Base-by-base conservation (phyloP, 208 protist species). In the Wallacemonas rigidus region DNA sequence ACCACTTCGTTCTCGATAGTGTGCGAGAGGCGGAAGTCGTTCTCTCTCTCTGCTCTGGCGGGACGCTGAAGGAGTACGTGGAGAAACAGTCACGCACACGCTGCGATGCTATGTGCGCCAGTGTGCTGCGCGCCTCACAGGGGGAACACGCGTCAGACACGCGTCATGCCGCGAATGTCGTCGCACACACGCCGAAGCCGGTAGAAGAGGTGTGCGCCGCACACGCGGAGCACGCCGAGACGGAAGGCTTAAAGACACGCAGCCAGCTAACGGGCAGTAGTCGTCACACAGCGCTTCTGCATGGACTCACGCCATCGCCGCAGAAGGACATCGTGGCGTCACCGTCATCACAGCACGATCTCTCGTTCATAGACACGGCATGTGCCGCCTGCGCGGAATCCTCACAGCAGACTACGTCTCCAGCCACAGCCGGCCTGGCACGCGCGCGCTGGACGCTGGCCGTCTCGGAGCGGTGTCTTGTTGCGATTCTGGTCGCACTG, bases 401-500 rank as follows among this genome's bases (percentile, higher is more conserved):
- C 26, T 26, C 26, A 26, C 26, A 26, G 26, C 26, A 26, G 26
- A 26, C 26, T 0, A 26, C 26, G 26, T 26, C 26, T 26, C 26
- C 26, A 26, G 26, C 26, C 26, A 36, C 55, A 17, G 15, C 55
- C 14, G 14, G 7, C 14, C 35, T 60, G 7, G 55, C 55, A 35
- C 14, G 26, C 38, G 26, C 36, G n/a, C 57, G 41, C 17, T 68
- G 47, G 45, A 55, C 62, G 38, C 40, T 83, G 62, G 70, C 58
- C 36, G 51, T 83, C 56, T 51, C 70, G 6, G 79, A 83, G 57
- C 45, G 73, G 3, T 72, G 76, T 41, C 61, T 83, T 67, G 70
- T 79, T 3, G 69, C 79, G n/a, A 79, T 83, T 55, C n/a, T 71
- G 17, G 75, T 79, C 55, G 79, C 79, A 6, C 50, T 79, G 44